Conservation (phyloP, 108 stramenopile species). For the Poteriospumella lacustris region DNA sequence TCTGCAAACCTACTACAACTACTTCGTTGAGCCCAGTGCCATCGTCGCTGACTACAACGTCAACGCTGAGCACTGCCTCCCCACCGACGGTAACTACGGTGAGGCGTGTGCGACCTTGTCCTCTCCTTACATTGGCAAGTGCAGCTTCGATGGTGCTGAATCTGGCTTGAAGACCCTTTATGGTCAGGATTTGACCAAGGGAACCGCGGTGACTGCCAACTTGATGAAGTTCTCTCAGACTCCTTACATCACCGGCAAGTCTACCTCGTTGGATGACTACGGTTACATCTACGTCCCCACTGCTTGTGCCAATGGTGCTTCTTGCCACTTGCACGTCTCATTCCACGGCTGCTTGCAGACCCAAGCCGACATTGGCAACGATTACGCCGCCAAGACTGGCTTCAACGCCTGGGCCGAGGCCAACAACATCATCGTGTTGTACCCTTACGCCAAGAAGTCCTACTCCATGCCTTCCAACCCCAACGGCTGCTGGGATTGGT, state of each 20-base stretch:
- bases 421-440: conserved; percentile 32
- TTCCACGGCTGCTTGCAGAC: conserved; percentile 31
- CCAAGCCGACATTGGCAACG: conserved; percentile 1
- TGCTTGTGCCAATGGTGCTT: not conserved
- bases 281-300: conserved; percentile 35
- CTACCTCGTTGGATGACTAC: not conserved
- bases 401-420: conserved; percentile 34
- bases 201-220: not conserved
- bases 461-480: conserved; percentile 17
- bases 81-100: not conserved
- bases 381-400: conserved; percentile 19
- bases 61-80: not conserved
- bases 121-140: conserved; percentile 26
- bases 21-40: not conserved
- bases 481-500: conserved; percentile 39
- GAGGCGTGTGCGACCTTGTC: not conserved
- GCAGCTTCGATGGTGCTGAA: conserved; percentile 18
- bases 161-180: not conserved
- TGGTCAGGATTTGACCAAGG: not conserved
- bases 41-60: not conserved
- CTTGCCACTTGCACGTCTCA: conserved; percentile 32
- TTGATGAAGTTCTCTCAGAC: conserved; percentile 4
- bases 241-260: not conserved
- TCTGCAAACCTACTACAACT: conserved; percentile 1
- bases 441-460: conserved; percentile 24